phyloP scores from a whole-genome alignment of 164 flowering plant species.

The Vitis labrusca region DNA sequence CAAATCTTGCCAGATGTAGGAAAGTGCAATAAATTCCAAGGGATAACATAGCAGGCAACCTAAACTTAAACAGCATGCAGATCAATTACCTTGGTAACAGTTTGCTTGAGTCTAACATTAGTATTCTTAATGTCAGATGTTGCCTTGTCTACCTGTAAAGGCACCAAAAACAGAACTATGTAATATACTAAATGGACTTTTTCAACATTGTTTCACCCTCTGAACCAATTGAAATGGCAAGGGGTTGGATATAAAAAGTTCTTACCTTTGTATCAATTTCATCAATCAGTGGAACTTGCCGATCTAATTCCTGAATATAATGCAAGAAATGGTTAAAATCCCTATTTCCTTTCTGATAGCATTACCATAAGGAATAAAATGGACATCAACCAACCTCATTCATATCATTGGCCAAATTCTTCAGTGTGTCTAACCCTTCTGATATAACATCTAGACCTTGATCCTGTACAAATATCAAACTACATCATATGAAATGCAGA shows the following conservation, averaged over 20 bases:
- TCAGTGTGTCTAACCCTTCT: constrained; percentile 48
- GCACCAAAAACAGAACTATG: background rate
- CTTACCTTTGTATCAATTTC: constrained; percentile 59
- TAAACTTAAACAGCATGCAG: background rate
- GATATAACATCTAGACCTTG: constrained; percentile 55
- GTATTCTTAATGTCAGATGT: constrained; percentile 38
- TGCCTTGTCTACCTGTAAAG: constrained; percentile 41
- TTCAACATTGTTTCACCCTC: background rate
- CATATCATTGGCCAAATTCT: constrained; percentile 51
- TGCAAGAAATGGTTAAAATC: background rate
- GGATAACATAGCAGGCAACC: background rate
- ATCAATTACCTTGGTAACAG: constrained; percentile 33
- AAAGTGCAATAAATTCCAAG: background rate
- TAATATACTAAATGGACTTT: background rate
- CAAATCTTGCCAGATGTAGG: background rate
- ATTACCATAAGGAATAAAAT: background rate
- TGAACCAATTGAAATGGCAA: background rate
- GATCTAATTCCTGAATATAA: constrained; percentile 44
- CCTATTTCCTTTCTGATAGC: background rate
- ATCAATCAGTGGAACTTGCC: constrained; percentile 55
- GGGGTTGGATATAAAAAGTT: constrained; percentile 3
- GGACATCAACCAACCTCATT: constrained; percentile 36
- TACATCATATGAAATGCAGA: constrained; percentile 1
- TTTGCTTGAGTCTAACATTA: constrained; percentile 48
- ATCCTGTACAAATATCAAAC: constrained; percentile 29